Evolutionary conservation across 805 yeast species (phyloP), one percentile per base, ranked within the genome.

Genomic region (Debaryomyces maramus): DNA sequence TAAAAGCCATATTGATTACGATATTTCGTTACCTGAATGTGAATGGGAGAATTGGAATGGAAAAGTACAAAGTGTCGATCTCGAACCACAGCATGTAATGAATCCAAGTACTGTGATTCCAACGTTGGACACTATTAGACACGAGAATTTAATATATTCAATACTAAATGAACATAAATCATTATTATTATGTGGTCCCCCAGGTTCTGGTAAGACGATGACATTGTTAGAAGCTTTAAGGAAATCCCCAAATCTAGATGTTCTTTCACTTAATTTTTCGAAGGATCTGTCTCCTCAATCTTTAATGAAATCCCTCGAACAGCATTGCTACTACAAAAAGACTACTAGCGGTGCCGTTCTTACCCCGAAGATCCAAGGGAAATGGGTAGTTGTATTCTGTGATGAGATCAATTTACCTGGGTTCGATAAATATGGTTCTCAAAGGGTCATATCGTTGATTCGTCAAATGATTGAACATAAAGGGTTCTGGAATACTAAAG

Each of bases 171-270:
- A 77, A 32, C 82, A 76, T 39, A 64, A 65, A 28, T 79, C 95
- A 0, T 57, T 88, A 13, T 67, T 91, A 19, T 67, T 91, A 16
- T 88, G 96, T 61, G 98, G 98, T 2, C 98, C 98, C 0, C 97
- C 98, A 0, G 98, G 98, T 3, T 85, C 97, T 0, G 98, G 98
- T 42, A 91, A 91, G 56, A 90, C 98, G 0, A 90, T 91, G 98
- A 81, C 90, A 0, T 62, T 91, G 14, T 72, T 87, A 48, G 78
- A 83, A 34, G 81, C 88, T 0, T 56, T 91, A 29, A 65, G 86
- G 32, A 69, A 67, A 38, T 72, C 84, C 0, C 73, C 81, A 0
- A 70, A 74, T 11, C 67, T 80, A 43, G 85, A 80, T 15, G 65
- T 88, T 2, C 71, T 81, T 3, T 78, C 88, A 4, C 58, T 91